A percentile compares a stretch with the other conserved stretches of the same genome.
Evolutionary conservation across 2,329 filamentous ascomycete species (phyloP).

Genomic region (Colletotrichum chlorophyti): DNA sequence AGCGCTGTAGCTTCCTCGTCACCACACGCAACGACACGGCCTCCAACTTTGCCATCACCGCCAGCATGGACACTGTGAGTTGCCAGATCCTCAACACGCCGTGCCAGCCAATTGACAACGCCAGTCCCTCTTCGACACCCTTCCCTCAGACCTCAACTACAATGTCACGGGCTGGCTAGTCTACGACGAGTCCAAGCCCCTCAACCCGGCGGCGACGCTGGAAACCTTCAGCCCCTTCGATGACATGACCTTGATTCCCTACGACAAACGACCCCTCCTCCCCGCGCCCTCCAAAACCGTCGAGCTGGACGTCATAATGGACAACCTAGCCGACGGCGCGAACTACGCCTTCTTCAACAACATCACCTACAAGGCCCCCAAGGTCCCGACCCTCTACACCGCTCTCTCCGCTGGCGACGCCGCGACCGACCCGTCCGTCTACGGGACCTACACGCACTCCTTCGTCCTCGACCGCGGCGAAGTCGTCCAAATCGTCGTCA

Average conservation of each 20-base stretch:
- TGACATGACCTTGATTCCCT: conserved; percentile 74
- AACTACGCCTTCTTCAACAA: conserved; percentile 75
- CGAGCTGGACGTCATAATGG: conserved; percentile 66
- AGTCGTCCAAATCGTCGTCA: conserved; percentile 78
- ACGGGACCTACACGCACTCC: conserved; percentile 70
- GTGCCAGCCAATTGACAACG: conserved; percentile 39
- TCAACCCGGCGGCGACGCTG: conserved; percentile 60
- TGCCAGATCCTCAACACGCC: conserved; percentile 1
- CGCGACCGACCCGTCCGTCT: conserved; percentile 65
- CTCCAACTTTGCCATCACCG: conserved; percentile 72
- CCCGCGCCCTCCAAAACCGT: conserved; percentile 68
- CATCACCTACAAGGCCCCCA: conserved; percentile 75
- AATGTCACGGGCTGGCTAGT: conserved; percentile 72
- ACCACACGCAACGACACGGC: conserved; percentile 68
- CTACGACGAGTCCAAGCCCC: conserved; percentile 55
- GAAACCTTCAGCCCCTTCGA: conserved; percentile 73
- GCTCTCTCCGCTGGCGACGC: conserved; percentile 69
- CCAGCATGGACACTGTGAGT: conserved; percentile 71
- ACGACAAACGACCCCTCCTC: conserved; percentile 68
- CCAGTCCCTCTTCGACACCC: conserved; percentile 66
- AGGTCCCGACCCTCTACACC: conserved; percentile 83
- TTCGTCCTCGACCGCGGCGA: conserved; percentile 72
- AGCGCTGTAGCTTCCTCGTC: conserved; percentile 68
- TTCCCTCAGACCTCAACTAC: conserved; percentile 73
- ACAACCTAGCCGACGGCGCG: conserved; percentile 66